A percentile compares a stretch with the other conserved stretches of the same genome.
Conservation (phyloP, 768 basidiomycete species). For the Phylloporus rhodoxanthus region DNA sequence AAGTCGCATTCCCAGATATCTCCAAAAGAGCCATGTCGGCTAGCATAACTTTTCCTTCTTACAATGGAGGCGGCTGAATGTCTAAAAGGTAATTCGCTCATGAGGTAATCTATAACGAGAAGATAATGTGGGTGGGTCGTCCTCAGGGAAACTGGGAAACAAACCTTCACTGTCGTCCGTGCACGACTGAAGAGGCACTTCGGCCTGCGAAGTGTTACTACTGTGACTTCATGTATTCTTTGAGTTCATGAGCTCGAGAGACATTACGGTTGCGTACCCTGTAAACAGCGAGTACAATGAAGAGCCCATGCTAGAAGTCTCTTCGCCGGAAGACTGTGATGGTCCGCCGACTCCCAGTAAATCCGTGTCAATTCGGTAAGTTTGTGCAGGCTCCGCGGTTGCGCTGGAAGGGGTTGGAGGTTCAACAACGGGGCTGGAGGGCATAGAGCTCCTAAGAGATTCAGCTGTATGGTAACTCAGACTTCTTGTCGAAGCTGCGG, state of each 20-base stretch:
- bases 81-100: slow-evolving; percentile 6
- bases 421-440: slow-evolving; percentile 7
- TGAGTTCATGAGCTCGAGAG: background rate
- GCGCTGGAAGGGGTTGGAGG: slow-evolving; percentile 7
- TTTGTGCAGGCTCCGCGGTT: background rate
- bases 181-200: slow-evolving; percentile 1
- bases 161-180: slow-evolving; percentile 8
- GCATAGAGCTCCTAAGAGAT: slow-evolving; percentile 7
- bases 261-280: slow-evolving; percentile 6
- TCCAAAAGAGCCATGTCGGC: slow-evolving; percentile 12
- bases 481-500: background rate
- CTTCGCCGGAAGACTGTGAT: slow-evolving; percentile 1
- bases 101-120: slow-evolving; percentile 4
- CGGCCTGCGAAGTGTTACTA: slow-evolving; percentile 12
- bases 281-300: slow-evolving; percentile 3
- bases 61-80: background rate
- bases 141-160: background rate
- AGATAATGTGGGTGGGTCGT: background rate
- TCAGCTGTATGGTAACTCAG: slow-evolving; percentile 7
- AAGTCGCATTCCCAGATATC: slow-evolving; percentile 25
- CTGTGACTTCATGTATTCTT: slow-evolving; percentile 4
- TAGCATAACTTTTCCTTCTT: slow-evolving; percentile 5
- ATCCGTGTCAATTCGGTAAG: background rate
- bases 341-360: background rate
- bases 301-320: background rate